Conservation (phyloP, 2,329 filamentous ascomycete genomes). For the Pestalotiopsis sp. region DNA sequence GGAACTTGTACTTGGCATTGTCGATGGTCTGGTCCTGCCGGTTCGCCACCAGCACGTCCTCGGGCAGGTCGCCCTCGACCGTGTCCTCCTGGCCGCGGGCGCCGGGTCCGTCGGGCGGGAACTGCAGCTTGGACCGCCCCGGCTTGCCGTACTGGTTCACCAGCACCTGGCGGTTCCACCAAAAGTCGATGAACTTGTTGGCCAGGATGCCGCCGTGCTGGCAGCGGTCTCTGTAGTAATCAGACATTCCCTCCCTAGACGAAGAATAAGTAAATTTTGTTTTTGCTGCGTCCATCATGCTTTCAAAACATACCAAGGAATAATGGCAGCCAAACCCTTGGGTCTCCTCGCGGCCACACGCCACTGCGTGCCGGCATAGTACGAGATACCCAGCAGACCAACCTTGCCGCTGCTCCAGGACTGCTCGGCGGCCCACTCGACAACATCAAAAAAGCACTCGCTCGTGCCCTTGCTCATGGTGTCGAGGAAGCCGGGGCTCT, state of each 20-base stretch:
- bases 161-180: conserved; percentile 70
- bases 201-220: conserved; percentile 65
- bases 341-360: conserved; percentile 49
- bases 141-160: conserved; percentile 67
- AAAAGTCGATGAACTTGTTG: conserved; percentile 61
- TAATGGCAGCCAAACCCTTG: conserved; percentile 48
- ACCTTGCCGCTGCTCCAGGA: conserved; percentile 51
- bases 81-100: conserved; percentile 45
- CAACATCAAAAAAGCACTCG: conserved; percentile 50
- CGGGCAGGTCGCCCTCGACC: conserved; percentile 59
- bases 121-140: conserved; percentile 30
- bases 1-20: conserved; percentile 54
- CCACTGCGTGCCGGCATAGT: conserved; percentile 53
- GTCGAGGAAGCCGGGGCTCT: conserved; percentile 49
- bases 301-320: conserved; percentile 37
- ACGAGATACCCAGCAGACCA: conserved; percentile 49
- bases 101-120: conserved; percentile 31
- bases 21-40: conserved; percentile 49
- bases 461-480: conserved; percentile 51
- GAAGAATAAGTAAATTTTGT: background rate
- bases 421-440: conserved; percentile 52
- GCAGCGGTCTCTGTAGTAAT: conserved; percentile 59
- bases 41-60: conserved; percentile 52
- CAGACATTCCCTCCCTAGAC: conserved; percentile 52
- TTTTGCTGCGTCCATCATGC: background rate